Evolutionary conservation across 441 rosid species (phyloP), one percentile per base, ranked within the genome.

Genomic region (Adansonia gregorii): DNA sequence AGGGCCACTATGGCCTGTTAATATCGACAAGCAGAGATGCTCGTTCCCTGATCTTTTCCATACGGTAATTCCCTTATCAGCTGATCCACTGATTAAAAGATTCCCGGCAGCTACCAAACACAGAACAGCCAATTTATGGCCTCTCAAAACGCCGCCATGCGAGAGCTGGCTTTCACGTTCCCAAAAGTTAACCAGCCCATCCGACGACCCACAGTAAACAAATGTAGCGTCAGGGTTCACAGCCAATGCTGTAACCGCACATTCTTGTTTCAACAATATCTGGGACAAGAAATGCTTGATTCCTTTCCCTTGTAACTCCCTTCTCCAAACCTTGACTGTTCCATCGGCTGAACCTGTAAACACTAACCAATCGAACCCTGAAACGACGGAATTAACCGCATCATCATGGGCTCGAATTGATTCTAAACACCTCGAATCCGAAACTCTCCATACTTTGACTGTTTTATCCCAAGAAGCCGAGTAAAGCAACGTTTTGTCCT

Each of bases 291-390:
- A 91, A 71, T 95, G 99, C 64, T 88, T 95, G 3, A 98, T 93
- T 17, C 94, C 97, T 74, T 87, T 95, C 3, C 95, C 99, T 77
- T 88, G 96, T 52, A 86, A 52, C 67, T 95, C 99, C 72, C 97
- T 83, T 75, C 98, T 82, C 98, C 99, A 95, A 3, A 92, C 97
- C 73, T 95, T 95, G 1, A 95, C 92, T 0, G 90, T 87, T 0
- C 99, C 99, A n/a, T 95, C 98, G 0, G 98, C 98, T 1, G 99
- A 92, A 0, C 99, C 99, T 0, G 97, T 90, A 31, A 95, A 92
- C 22, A 95, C 95, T 58, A 95, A 83, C 11, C 97, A 94, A 22
- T 93, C 96, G 10, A 90, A 91, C 11, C 94, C 98, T 0, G 89
- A 85, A 0, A 93, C 88, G 8, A 93, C 79, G 0, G 93, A 85